A percentile compares a stretch with the other conserved stretches of the same genome.
phyloP scores from a whole-genome alignment of 2,329 filamentous ascomycete species.

The Clarireedia sp. region DNA sequence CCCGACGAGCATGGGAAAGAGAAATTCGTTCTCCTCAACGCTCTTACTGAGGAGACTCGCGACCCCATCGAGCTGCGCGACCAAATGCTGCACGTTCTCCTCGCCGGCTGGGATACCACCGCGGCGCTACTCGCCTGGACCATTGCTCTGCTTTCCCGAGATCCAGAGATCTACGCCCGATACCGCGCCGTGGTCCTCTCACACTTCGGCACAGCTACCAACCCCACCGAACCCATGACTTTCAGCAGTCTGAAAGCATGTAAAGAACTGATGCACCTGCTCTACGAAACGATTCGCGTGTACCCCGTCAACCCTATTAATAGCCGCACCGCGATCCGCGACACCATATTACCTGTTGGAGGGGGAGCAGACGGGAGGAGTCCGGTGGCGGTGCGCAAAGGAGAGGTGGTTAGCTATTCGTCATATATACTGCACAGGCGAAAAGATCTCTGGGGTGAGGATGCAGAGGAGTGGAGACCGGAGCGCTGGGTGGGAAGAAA shows the following conservation, averaged over 20 bases:
- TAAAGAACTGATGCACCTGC: constrained; percentile 17
- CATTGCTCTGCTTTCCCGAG: constrained; percentile 34
- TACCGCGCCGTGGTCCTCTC: constrained; percentile 36
- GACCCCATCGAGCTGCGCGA: constrained; percentile 32
- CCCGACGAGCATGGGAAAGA: constrained; percentile 28
- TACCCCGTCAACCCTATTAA: constrained; percentile 29
- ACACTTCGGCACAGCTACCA: constrained; percentile 25
- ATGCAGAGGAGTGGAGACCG: constrained; percentile 63
- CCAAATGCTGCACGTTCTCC: constrained; percentile 30
- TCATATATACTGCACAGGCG: constrained; percentile 28
- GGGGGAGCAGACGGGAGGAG: constrained; percentile 26
- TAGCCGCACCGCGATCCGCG: constrained; percentile 18
- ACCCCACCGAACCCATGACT: constrained; percentile 15
- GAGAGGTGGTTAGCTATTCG: constrained; percentile 22
- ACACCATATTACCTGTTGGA: constrained; percentile 29
- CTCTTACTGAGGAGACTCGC: constrained; percentile 40
- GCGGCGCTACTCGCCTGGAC: constrained; percentile 29
- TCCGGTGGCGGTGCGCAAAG: constrained; percentile 26
- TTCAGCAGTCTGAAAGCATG: constrained; percentile 21
- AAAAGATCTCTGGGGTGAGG: constrained; percentile 61
- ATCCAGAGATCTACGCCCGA: constrained; percentile 35
- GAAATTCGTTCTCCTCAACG: constrained; percentile 37
- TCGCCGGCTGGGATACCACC: constrained; percentile 24
- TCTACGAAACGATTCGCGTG: constrained; percentile 26
- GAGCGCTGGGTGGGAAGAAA: constrained; percentile 65